A percentile compares a stretch with the other conserved stretches of the same genome.
Evolutionary conservation across 768 basidiomycete genomes (phyloP).

Genomic region (Suillus cothurnatus): DNA sequence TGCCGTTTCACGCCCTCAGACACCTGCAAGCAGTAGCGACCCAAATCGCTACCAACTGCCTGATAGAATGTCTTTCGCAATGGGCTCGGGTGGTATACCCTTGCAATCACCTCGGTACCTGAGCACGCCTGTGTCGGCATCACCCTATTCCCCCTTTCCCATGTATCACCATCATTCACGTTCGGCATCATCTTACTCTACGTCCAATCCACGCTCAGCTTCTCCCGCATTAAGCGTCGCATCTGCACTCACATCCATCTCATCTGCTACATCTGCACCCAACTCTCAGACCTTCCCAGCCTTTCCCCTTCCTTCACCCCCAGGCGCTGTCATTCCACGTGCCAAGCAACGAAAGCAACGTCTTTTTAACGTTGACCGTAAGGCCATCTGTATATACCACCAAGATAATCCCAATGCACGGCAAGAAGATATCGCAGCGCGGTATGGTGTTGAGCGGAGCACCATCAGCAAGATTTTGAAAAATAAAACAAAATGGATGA

Average conservation of each 20-base stretch:
- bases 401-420: slow-evolving; percentile 64
- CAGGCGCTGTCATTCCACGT: slow-evolving; percentile 34
- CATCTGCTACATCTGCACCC: slow-evolving; percentile 39
- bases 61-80: slow-evolving; percentile 29
- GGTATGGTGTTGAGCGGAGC: slow-evolving; percentile 83
- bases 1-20: slow-evolving; percentile 41
- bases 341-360: slow-evolving; percentile 69
- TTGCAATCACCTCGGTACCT: slow-evolving; percentile 46
- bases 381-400: slow-evolving; percentile 71
- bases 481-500: slow-evolving; percentile 81
- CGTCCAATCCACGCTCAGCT: slow-evolving; percentile 51
- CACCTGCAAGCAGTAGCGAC: slow-evolving; percentile 38
- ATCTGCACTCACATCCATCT: slow-evolving; percentile 55
- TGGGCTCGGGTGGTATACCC: slow-evolving; percentile 26
- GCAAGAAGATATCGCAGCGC: slow-evolving; percentile 82
- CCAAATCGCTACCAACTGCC: slow-evolving; percentile 31
- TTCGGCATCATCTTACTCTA: slow-evolving; percentile 44
- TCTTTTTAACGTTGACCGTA: slow-evolving; percentile 74
- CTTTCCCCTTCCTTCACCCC: slow-evolving; percentile 32
- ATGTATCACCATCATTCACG: slow-evolving; percentile 48
- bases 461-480: slow-evolving; percentile 95
- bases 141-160: slow-evolving; percentile 49
- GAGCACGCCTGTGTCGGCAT: slow-evolving; percentile 47
- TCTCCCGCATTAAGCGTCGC: slow-evolving; percentile 66
- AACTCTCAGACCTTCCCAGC: slow-evolving; percentile 33